Evolutionary conservation across 257 asterid genomes (phyloP), one percentile per base, ranked within the genome.

Genomic region (Solanum lycopersicoides): DNA sequence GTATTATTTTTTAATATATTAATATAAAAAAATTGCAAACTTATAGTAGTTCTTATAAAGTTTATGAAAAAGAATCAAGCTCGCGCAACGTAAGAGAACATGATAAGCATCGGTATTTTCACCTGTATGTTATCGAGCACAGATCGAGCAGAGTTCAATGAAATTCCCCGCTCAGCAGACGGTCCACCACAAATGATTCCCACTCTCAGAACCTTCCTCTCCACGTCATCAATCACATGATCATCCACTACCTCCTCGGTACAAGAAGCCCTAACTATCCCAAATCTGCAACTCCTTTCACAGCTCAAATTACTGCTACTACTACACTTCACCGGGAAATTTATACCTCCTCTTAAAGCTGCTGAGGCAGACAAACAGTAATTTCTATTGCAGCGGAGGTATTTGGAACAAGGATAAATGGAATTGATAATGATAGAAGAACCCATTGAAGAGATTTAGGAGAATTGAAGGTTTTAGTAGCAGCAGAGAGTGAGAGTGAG

Each of bases 121-220:
- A 94, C 98, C 98, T 94, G 96, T 74, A 95, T 93, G 66, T 94
- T 97, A 94, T 95, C 98, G 23, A 95, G 96, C 74, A 95, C 98
- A 12, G 98, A 95, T n/a, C 98, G 95, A 72, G 96, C 98, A 45
- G 98, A 94, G 83, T 95, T 95, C 53, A 95, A 95, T 1, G 98
- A 95, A 65, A 95, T 95, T 25, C 98, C 98, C 50, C 98, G 96
- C 92, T 95, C 98, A 15, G 97, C 95, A 5, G 98, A 95, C 84
- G 98, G 98, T 23, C 98, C 98, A 12, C 98, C 98, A 87, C 98
- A 95, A 42, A 95, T 89, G 1, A 95, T 88, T 44, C 98, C 98
- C 5, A 95, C 98, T 90, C 93, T 89, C 88, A 94, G 68, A 88
- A 93, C 88, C 90, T 90, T 87, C 88, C 23, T 21, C 12, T 82